phyloP scores from a whole-genome alignment of 805 yeast genomes.

The Ogataea parapolymorpha region DNA sequence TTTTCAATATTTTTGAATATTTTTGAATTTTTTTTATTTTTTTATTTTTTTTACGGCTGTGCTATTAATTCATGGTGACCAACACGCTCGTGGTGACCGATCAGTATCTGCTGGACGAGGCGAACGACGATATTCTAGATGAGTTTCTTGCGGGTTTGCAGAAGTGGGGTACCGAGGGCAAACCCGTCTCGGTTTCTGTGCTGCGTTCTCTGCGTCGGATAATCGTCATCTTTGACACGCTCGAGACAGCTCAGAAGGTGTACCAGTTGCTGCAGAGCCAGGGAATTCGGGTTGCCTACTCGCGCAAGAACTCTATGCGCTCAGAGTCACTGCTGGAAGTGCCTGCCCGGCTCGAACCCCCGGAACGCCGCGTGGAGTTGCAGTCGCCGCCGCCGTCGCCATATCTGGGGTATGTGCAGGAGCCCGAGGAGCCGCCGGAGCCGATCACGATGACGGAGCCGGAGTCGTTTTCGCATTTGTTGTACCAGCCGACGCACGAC shows the following conservation, averaged over 20 bases:
- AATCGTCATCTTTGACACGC: slow-evolving; percentile 24
- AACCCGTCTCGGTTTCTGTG: slow-evolving; percentile 18
- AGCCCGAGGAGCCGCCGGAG: slow-evolving; percentile 34
- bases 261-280: slow-evolving; percentile 16
- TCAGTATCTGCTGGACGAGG: slow-evolving; percentile 14
- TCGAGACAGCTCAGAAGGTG: slow-evolving; percentile 14
- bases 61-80: slow-evolving; percentile 14
- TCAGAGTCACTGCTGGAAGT: not conserved
- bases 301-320: slow-evolving; percentile 15
- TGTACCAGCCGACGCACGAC: slow-evolving; percentile 27
- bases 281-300: slow-evolving; percentile 22
- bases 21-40: not conserved
- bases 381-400: slow-evolving; percentile 38
- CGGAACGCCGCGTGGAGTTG: slow-evolving; percentile 29
- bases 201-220: slow-evolving; percentile 29
- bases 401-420: slow-evolving; percentile 30
- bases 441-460: slow-evolving; percentile 31
- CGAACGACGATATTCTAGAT: slow-evolving; percentile 17
- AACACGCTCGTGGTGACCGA: slow-evolving; percentile 32
- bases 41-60: slow-evolving; percentile 1
- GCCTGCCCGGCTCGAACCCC: slow-evolving; percentile 19
- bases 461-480: slow-evolving; percentile 26
- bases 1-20: not conserved
- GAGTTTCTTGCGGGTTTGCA: slow-evolving; percentile 18
- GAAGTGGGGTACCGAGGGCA: slow-evolving; percentile 14